Conservation (phyloP, 768 basidiomycete genomes). For the Tylopilus vinaceipallidus region DNA sequence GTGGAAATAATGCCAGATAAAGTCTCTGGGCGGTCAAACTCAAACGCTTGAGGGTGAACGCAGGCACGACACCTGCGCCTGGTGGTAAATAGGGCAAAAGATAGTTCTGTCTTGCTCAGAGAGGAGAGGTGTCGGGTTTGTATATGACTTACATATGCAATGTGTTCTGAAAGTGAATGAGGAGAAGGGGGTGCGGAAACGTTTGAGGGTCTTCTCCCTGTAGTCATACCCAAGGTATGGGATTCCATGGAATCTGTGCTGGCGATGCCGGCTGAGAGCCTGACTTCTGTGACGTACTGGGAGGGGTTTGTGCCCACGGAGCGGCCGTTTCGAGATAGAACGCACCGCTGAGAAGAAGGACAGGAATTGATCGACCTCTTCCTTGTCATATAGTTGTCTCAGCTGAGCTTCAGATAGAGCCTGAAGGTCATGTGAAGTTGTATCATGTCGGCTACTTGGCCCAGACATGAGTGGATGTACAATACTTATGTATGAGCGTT, state of each 20-base stretch:
- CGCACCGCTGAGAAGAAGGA: constrained; percentile 59
- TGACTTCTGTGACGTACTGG: constrained; percentile 63
- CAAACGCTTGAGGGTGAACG: constrained; percentile 55
- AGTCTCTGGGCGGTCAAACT: constrained; percentile 51
- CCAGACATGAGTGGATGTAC: constrained; percentile 10
- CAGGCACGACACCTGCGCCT: constrained; percentile 35
- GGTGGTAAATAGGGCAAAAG: constrained; percentile 49
- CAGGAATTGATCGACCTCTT: constrained; percentile 62
- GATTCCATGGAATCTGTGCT: constrained; percentile 19
- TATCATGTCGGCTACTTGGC: not conserved
- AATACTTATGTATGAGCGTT: no score
- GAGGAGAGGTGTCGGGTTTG: constrained; percentile 4
- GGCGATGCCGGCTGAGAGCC: constrained; percentile 31
- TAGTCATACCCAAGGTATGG: not conserved
- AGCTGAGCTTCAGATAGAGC: constrained; percentile 51
- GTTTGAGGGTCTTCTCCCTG: not conserved
- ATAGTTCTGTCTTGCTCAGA: constrained; percentile 32
- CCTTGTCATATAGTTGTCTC: constrained; percentile 57
- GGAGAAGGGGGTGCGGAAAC: constrained; percentile 8
- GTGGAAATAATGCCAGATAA: constrained; percentile 51
- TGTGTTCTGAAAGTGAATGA: constrained; percentile 26
- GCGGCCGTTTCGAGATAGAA: constrained; percentile 8
- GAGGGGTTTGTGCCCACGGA: not conserved
- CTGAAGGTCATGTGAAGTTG: constrained; percentile 10
- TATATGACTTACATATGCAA: constrained; percentile 24